Conservation (phyloP, 257 asterid species). For the Solanum sitiens region DNA sequence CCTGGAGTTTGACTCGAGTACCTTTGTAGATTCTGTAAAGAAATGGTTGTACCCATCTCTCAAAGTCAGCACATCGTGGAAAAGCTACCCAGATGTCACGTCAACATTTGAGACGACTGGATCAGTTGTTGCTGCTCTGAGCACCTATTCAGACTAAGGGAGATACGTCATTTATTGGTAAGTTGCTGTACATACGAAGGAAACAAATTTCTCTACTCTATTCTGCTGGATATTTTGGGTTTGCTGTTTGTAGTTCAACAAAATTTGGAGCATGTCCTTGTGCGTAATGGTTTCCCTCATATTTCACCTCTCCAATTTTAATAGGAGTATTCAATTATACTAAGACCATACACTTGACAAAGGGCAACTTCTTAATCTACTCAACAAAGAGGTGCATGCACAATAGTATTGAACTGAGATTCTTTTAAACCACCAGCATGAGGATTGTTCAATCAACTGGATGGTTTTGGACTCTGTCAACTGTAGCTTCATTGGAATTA, state of each 20-base stretch:
- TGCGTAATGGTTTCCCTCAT: not conserved
- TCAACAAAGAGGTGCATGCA: not conserved
- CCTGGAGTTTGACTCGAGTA: conserved; percentile 52
- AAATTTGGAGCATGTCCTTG: not conserved
- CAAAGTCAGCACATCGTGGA: conserved; percentile 80
- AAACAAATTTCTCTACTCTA: not conserved
- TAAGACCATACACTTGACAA: not conserved
- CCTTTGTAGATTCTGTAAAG: conserved; percentile 45
- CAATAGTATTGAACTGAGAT: not conserved
- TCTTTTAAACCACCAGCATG: not conserved
- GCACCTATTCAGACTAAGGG: conserved; percentile 61
- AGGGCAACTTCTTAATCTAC: not conserved
- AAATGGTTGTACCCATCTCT: conserved; percentile 86
- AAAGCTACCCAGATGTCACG: conserved; percentile 82
- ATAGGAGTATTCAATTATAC: not conserved
- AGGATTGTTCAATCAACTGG: not conserved
- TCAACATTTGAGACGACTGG: conserved; percentile 88
- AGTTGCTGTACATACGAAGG: not conserved
- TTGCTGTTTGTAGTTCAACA: not conserved
- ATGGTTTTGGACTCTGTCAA: not conserved
- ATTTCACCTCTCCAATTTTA: not conserved
- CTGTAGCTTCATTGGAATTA: not conserved
- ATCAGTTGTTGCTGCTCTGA: conserved; percentile 79
- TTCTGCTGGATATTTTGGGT: not conserved
- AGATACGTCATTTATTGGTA: not conserved